Conservation (phyloP, 2,329 filamentous ascomycete genomes). For the Rutstroemia sp. region DNA sequence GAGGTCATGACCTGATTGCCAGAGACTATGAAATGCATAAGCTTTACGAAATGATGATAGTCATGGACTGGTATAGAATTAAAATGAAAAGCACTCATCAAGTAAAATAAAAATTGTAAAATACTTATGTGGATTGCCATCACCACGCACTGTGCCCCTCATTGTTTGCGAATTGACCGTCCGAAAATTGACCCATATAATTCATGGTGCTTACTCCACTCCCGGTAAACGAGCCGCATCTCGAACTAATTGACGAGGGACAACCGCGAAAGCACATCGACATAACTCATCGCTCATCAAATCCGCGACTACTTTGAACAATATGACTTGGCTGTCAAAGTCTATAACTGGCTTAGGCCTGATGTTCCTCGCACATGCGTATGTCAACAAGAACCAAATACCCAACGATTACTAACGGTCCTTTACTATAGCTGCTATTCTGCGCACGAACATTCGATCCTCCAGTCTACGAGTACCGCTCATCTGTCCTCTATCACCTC, state of each 20-base stretch:
- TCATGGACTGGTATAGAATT: slow-evolving; percentile 21
- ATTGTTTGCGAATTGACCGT: background rate
- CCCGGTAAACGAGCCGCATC: background rate
- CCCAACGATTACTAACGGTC: background rate
- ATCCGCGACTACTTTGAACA: slow-evolving; percentile 1
- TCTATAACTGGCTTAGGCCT: slow-evolving; percentile 67
- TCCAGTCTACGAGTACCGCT: slow-evolving; percentile 52
- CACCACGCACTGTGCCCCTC: background rate
- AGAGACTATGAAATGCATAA: slow-evolving; percentile 7
- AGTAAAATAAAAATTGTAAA: background rate
- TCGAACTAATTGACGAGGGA: too few relatives aligned
- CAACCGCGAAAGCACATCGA: too few relatives aligned
- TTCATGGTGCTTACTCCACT: slow-evolving; percentile 7
- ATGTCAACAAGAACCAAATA: slow-evolving; percentile 33
- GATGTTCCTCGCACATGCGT: slow-evolving; percentile 81
- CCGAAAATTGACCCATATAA: background rate
- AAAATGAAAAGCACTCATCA: slow-evolving; percentile 19
- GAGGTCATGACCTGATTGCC: slow-evolving; percentile 12
- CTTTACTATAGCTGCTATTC: slow-evolving; percentile 74
- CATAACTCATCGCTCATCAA: too few relatives aligned
- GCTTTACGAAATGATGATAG: slow-evolving; percentile 22
- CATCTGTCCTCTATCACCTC: slow-evolving; percentile 38
- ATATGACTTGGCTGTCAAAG: slow-evolving; percentile 67
- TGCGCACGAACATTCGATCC: slow-evolving; percentile 79
- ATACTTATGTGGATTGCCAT: background rate